phyloP scores from a whole-genome alignment of 1,139 yeast species.

The Zygoascus hellenicus region DNA sequence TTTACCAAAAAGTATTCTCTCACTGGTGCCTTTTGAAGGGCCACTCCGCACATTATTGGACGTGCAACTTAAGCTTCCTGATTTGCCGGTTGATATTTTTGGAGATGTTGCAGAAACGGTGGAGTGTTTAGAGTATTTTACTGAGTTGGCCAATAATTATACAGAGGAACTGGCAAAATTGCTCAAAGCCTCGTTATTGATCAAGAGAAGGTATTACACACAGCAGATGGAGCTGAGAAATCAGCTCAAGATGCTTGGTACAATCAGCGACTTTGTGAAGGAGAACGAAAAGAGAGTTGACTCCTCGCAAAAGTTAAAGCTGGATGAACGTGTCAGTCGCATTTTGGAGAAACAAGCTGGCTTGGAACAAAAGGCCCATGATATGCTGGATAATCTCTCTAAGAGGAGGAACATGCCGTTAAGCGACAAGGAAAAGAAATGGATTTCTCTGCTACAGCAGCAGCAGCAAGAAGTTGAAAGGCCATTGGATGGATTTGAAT shows the following conservation, averaged over 20 bases:
- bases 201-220: constrained; percentile 31
- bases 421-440: constrained; percentile 39
- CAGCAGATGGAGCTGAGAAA: constrained; percentile 35
- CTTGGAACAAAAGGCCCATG: constrained; percentile 33
- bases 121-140: constrained; percentile 26
- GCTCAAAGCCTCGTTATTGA: constrained; percentile 30
- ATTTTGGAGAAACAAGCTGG: constrained; percentile 30
- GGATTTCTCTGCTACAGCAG: constrained; percentile 42
- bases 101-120: constrained; percentile 18
- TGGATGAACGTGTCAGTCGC: constrained; percentile 12
- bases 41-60: constrained; percentile 12
- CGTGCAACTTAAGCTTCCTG: constrained; percentile 4
- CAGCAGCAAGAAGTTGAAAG: constrained; percentile 20
- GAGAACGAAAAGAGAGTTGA: constrained; percentile 18
- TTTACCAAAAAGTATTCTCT: constrained; percentile 11
- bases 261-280: constrained; percentile 8
- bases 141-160: constrained; percentile 26
- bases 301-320: constrained; percentile 21
- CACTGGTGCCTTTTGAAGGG: constrained; percentile 11
- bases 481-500: constrained; percentile 1
- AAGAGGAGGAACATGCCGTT: constrained; percentile 31
- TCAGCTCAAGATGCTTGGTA: constrained; percentile 32
- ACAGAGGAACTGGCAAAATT: constrained; percentile 25
- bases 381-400: constrained; percentile 29
- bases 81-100: constrained; percentile 9